phyloP scores from a whole-genome alignment of 2,329 filamentous ascomycete genomes.

The Aspergillus thermomutatus region DNA sequence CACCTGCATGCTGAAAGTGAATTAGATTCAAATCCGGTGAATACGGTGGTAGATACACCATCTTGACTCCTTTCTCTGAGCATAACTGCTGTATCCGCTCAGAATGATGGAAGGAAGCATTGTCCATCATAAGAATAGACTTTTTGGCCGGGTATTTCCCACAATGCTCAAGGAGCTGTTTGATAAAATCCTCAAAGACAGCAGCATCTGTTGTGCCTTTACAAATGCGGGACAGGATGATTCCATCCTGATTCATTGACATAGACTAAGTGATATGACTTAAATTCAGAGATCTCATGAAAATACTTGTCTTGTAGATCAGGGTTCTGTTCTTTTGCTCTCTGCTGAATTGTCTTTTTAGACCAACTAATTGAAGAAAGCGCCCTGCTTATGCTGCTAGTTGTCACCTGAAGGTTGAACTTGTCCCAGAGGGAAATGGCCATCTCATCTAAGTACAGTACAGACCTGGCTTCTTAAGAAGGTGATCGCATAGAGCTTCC shows the following conservation, averaged over 20 bases:
- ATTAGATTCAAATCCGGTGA: conserved; percentile 36
- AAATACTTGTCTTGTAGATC: too few relatives aligned
- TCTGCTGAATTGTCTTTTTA: not conserved
- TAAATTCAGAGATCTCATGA: too few relatives aligned
- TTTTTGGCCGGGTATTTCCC: conserved; percentile 22
- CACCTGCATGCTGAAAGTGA: conserved; percentile 24
- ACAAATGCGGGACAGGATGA: conserved; percentile 26
- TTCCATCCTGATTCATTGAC: conserved; percentile 5
- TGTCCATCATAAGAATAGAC: conserved; percentile 33
- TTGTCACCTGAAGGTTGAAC: conserved; percentile 4
- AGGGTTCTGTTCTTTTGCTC: too few relatives aligned
- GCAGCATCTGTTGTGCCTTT: conserved; percentile 25
- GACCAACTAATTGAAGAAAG: conserved; percentile 4
- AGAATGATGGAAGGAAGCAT: conserved; percentile 24
- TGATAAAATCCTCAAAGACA: conserved; percentile 30
- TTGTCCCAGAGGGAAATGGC: conserved; percentile 7
- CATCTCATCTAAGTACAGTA: conserved; percentile 11
- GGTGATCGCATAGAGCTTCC: conserved; percentile 10
- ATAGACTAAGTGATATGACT: too few relatives aligned
- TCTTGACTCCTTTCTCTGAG: conserved; percentile 23
- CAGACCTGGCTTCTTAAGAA: conserved; percentile 5
- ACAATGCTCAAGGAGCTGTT: conserved; percentile 25
- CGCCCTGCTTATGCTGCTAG: conserved; percentile 5
- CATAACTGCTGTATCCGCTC: conserved; percentile 28
- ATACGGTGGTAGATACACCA: conserved; percentile 33